Percentiles rank a stretch among this genome's conserved stretches.
These are phyloP conservation scores for Termitomyces sp. DNA, from an alignment of 768 basidiomycete genomes.

Conservation along the genomic window DNA sequence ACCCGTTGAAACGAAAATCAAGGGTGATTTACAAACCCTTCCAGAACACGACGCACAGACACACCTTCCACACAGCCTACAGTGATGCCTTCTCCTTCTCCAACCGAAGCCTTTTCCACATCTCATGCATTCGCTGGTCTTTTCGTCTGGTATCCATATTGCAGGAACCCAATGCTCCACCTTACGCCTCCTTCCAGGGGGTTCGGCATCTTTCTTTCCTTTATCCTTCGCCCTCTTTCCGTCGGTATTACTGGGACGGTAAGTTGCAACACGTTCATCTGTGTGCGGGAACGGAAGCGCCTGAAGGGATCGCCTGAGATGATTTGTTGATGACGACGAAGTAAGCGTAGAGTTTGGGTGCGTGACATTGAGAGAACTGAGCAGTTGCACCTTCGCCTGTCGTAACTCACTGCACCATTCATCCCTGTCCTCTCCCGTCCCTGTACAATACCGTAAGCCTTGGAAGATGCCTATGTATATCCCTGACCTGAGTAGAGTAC, in stretches of 20 bases:
- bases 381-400: conserved; percentile 63
- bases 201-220: conserved; percentile 13
- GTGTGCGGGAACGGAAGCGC: conserved; percentile 67
- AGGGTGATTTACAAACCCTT: conserved; percentile 46
- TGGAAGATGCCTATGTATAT: background rate
- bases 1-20: background rate
- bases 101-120: conserved; percentile 77
- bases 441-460: conserved; percentile 26
- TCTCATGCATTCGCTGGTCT: conserved; percentile 81
- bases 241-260: conserved; percentile 14
- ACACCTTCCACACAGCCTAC: conserved; percentile 80
- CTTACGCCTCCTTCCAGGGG: conserved; percentile 39
- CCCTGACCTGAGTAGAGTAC: conserved; percentile 64
- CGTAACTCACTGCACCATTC: conserved; percentile 69
- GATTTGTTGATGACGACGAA: conserved; percentile 70
- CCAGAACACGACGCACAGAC: conserved; percentile 84
- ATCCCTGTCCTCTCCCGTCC: conserved; percentile 51
- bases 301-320: conserved; percentile 69
- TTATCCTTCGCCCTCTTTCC: conserved; percentile 17
- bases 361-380: conserved; percentile 66
- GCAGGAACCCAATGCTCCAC: conserved; percentile 88
- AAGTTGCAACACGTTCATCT: conserved; percentile 38
- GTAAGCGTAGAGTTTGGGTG: conserved; percentile 82
- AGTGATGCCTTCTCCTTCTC: conserved; percentile 80
- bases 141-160: conserved; percentile 89